These are phyloP conservation scores for Leccinum variabile DNA, from an alignment of 1,284 basidiomycete species.

Conservation along the genomic window DNA sequence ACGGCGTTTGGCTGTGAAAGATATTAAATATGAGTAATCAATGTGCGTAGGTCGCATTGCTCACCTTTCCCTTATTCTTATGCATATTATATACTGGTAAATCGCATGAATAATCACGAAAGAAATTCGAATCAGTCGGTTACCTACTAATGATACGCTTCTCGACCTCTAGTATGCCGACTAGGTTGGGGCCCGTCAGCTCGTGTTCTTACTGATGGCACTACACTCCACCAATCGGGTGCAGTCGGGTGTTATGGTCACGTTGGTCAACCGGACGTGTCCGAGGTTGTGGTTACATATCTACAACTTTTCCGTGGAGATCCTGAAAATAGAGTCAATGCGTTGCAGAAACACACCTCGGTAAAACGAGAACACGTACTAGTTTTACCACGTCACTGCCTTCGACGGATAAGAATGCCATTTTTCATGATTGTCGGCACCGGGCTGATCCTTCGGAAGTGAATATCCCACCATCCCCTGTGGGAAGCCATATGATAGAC, in stretches of 20 bases:
- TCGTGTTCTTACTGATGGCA: constrained; percentile 57
- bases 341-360: constrained; percentile 16
- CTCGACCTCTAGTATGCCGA: too few relatives aligned
- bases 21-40: constrained; percentile 13
- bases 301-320: constrained; percentile 57
- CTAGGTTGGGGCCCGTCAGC: constrained; percentile 42
- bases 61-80: too few relatives aligned
- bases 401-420: constrained; percentile 60
- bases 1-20: constrained; percentile 48
- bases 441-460: constrained; percentile 11
- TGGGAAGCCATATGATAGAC: constrained; percentile 72
- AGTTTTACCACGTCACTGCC: constrained; percentile 50
- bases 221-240: constrained; percentile 66
- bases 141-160: too few relatives aligned
- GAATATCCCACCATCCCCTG: constrained; percentile 51
- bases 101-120: too few relatives aligned
- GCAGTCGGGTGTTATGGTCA: constrained; percentile 70
- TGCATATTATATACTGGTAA: too few relatives aligned
- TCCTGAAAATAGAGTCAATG: constrained; percentile 40
- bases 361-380: constrained; percentile 32
- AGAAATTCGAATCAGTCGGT: too few relatives aligned
- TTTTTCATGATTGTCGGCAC: constrained; percentile 18
- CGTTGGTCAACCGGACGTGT: constrained; percentile 68
- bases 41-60: constrained; percentile 21
- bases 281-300: constrained; percentile 57